Base-by-base conservation (phyloP, 2,329 filamentous ascomycete genomes). In the Conoideocrella luteorostrata region DNA sequence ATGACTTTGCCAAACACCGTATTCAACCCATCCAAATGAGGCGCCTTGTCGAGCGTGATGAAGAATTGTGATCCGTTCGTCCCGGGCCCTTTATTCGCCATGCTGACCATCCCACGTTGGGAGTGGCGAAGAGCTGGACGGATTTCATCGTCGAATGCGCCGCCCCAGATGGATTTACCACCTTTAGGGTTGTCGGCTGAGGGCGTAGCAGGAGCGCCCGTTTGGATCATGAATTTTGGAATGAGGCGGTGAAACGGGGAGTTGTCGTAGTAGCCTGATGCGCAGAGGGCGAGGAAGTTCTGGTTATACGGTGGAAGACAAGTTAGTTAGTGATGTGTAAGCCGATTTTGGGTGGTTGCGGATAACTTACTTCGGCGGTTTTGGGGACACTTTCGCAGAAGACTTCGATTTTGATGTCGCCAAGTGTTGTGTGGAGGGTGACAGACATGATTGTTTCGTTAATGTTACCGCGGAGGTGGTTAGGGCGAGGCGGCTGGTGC, bases 371-470 rank as follows among this genome's bases (percentile, higher is more conserved):
- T 69, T 95, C 87, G 50, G 89, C 85, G 1, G 93, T 95, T 64
- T 91, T 90, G 50, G 93, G 93, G 24, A 95, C 88, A 55, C 86
- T 84, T 64, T 96, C 88, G 71, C 91, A 97, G 70, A 96, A 97
- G 53, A 98, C 74, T 66, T 97, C 93, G 56, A 97, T 79, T 70
- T 97, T 98, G 62, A 98, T 76, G 66, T 93, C 84, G 61, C 93
- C 93, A 42, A 85, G 77, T 40, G 82, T 87, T 39, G 93, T 98
- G 66, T 96, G 89, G 12, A 98, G 77, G 10, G 80, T 83, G 50
- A 82, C 77, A 11, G 80, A 83, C 80, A 84, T 82, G 52, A 12
- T 47, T 39, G 13, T 37, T 35, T 35, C 21, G 13, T 21, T 38
- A n/a, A n/a, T n/a, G n/a, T n/a, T n/a, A n/a, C n/a, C n/a, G n/a